Base-by-base conservation (phyloP, 805 yeast species). In the Candida ipomoeae region DNA sequence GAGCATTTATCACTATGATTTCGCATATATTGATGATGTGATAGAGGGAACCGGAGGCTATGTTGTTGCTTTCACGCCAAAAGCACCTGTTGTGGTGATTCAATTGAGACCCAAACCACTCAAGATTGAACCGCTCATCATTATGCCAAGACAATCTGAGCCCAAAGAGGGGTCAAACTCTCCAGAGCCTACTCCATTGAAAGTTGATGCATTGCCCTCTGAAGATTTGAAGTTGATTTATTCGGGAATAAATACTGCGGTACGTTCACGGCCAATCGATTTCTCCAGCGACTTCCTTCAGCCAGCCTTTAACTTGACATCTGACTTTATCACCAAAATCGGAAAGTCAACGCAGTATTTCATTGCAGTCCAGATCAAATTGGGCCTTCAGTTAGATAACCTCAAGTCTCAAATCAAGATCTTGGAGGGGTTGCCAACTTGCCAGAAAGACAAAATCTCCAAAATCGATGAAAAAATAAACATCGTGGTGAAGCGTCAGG, bases 41-140 rank as follows among this genome's bases (percentile, higher is more conserved):
- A 51, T 62, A 13, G 56, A 66, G 1, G 63, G 62, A 23, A 55
- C 66, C 3, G 74, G 74, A 0, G 63, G 61, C 6, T 67, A 63
- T 48, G 48, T 65, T n/a, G 47, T 66, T 15, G 48, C 57, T 7
- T 44, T 62, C 11, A 55, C 56, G 3, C 15, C 50, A 7, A 38
- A 46, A 5, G 50, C 52, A 17, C 54, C 51, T 31, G 51, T 56
- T 14, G 56, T 51, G 23, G 52, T 62, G 14, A 48, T 57, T 31
- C 57, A 55, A 29, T 45, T 62, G 13, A 48, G 45, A 29, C 32
- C 20, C 6, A 26, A 44, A 17, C 20, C 32, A 35, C 21, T 10
- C 7, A 32, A 10, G 17, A 42, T 32, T 8, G 21, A 42, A 13
- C 45, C 29, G 13, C 45, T 42, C 8, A 17, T 34, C n/a, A 33